Base-by-base conservation (phyloP, 306 rosid genomes). In the Vigna radiata region DNA sequence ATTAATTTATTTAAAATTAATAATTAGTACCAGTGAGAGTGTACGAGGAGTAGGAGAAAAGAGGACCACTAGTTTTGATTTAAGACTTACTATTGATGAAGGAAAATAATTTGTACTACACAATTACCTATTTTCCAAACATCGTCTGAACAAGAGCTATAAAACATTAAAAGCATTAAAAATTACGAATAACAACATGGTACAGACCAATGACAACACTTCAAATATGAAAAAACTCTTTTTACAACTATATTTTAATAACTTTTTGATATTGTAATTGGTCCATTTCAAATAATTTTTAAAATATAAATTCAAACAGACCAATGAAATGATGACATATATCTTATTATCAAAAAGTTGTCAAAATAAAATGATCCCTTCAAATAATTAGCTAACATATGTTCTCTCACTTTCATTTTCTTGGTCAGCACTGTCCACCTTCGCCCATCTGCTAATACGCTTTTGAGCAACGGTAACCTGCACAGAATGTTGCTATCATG, bases 391-490 rank as follows among this genome's bases (percentile, higher is more conserved):
- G 73, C 25, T 7, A 18, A 72, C 48, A 47, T 21, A 11, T 14
- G 46, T 61, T 10, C 31, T 16, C 23, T 48, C 43, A 29, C 18
- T 12, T 78, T 77, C 93, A 59, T 66, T 21, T 78, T 79, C 93
- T 47, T 61, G 75, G 73, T 82, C 65, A 2, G 8, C 7, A 29
- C 27, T 21, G 17, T 77, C 78, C 33, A 54, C 8, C 53, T 18
- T 68, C 4, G 68, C 66, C 89, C 86, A 89, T 52, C 61, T 79
- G 49, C 21, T 79, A 37, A 87, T 21, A 16, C 86, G 83, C 19
- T 39, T 11, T 3, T 75, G 87, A 56, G 91, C 83, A 52, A 82
- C 6, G 29, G 1, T n/a, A 14, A 85, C 88, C 88, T 85, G 82
- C 75, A 55, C 4, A 54, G 0, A 14, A 47, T 71, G 9, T 8